Evolutionary conservation across 179 eudicot species (phyloP), one percentile per base, ranked within the genome.

Genomic region (Sideroxylon spinosum): DNA sequence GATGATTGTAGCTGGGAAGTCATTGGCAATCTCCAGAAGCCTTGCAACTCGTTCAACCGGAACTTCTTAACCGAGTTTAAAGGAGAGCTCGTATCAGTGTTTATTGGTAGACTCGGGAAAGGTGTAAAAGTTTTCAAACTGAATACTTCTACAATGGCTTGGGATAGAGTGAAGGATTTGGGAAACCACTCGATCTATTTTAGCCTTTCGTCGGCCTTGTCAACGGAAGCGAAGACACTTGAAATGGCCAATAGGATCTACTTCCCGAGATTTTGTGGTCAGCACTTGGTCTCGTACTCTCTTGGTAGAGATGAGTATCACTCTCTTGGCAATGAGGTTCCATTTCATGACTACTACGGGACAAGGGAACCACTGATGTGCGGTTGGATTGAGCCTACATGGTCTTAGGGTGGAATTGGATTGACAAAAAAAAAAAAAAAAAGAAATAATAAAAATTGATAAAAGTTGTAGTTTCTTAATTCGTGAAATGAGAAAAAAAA

Each of bases 21-120:
- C n/a, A 57, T 64, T 8, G 62, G 64, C 9, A 10, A 44, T 57
- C 69, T 60, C 71, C 28, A 6, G 63, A 10, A 48, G 14, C 46
- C 28, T 13, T 12, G 32, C 23, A 29, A 23, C 6, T 46, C 46
- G 5, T 62, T 22, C 37, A 49, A 6, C 22, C 46, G 16, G 48
- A 49, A 28, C 60, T 76, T 62, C 71, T 64, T 76, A 65, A 71
- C 59, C 4, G 78, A 76, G 48, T 53, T 60, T 48, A 44, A 64
- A 14, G 78, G 46, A 64, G 16, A 64, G 4, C 19, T 76, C 46
- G n/a, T 76, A 19, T 63, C 56, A 14, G 60, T 76, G 44, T 52
- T 64, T 50, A 22, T 16, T 13, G n/a, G 12, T 5, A 4, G 48
- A 10, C 4, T 12, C 6, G 61, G 61, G 9, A 23, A 22, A 63